Conservation (phyloP, 306 rosid genomes). For the Inga oerstediana region DNA sequence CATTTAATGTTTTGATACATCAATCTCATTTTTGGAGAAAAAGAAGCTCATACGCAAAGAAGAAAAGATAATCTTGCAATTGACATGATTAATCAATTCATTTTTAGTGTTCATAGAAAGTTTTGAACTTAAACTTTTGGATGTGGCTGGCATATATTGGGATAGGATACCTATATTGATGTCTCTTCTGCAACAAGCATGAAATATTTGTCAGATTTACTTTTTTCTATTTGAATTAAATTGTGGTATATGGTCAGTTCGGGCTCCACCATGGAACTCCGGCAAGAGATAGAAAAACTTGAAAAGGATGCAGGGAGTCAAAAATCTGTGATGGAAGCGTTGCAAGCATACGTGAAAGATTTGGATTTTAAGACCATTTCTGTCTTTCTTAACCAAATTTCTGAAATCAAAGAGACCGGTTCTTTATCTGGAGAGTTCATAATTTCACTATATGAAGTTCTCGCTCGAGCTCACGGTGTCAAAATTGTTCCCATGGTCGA, state of each 20-base stretch:
- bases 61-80: neutral
- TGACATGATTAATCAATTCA: neutral
- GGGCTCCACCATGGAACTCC: conserved; percentile 57
- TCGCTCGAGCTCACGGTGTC: conserved; percentile 82
- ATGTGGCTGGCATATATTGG: neutral
- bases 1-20: neutral
- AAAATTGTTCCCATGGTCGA: conserved; percentile 78
- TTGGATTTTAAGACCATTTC: conserved; percentile 79
- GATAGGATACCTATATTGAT: neutral
- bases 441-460: conserved; percentile 80
- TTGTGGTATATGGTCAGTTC: conserved; percentile 10
- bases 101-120: neutral
- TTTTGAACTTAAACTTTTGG: neutral
- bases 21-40: neutral
- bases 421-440: conserved; percentile 76
- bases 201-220: neutral
- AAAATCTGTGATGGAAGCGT: conserved; percentile 78
- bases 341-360: conserved; percentile 77
- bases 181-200: neutral
- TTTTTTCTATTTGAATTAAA: neutral
- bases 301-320: conserved; percentile 84
- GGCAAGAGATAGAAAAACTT: conserved; percentile 68
- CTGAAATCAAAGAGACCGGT: conserved; percentile 78
- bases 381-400: conserved; percentile 85
- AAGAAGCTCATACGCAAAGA: neutral